Percentiles rank a stretch among this genome's conserved stretches.
Conservation (phyloP, 805 yeast species). For the Ogataea philodendri region DNA sequence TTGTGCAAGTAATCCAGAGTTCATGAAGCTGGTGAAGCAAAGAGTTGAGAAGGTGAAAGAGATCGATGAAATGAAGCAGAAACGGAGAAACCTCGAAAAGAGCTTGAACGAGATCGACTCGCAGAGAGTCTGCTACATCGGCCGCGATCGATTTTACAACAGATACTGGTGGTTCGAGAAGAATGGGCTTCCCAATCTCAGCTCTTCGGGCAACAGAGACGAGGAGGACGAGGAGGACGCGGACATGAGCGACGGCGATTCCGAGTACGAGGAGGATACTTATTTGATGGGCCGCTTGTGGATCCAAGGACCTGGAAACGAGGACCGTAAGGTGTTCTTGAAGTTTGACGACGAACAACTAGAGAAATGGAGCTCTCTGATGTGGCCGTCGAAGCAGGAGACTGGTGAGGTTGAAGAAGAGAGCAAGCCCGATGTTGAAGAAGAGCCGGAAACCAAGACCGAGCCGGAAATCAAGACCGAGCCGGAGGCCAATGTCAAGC, state of each 20-base stretch:
- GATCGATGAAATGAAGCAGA: conserved; percentile 46
- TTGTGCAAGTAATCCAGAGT: conserved; percentile 42
- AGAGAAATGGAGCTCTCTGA: conserved; percentile 26
- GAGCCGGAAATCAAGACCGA: neutral
- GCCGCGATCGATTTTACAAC: conserved; percentile 80
- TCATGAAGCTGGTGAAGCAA: conserved; percentile 42
- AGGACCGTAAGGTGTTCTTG: conserved; percentile 36
- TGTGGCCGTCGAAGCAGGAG: conserved; percentile 1
- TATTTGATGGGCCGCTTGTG: conserved; percentile 39
- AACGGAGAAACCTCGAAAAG: conserved; percentile 55
- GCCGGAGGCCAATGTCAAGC: neutral
- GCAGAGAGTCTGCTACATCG: conserved; percentile 73
- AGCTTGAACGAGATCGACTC: conserved; percentile 67
- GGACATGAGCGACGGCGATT: conserved; percentile 39
- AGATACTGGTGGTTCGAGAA: conserved; percentile 95
- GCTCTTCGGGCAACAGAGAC: conserved; percentile 19
- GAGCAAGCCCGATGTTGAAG: conserved; percentile 3
- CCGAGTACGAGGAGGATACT: conserved; percentile 50
- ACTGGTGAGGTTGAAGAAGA: conserved; percentile 4
- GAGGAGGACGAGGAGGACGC: conserved; percentile 34
- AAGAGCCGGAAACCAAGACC: conserved; percentile 1
- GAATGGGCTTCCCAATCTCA: conserved; percentile 66
- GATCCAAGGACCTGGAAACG: conserved; percentile 82
- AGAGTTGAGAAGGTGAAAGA: conserved; percentile 41
- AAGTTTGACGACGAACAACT: conserved; percentile 40